Conservation (phyloP, 176 grass and related monocot species). For the Phoenix dactylifera region DNA sequence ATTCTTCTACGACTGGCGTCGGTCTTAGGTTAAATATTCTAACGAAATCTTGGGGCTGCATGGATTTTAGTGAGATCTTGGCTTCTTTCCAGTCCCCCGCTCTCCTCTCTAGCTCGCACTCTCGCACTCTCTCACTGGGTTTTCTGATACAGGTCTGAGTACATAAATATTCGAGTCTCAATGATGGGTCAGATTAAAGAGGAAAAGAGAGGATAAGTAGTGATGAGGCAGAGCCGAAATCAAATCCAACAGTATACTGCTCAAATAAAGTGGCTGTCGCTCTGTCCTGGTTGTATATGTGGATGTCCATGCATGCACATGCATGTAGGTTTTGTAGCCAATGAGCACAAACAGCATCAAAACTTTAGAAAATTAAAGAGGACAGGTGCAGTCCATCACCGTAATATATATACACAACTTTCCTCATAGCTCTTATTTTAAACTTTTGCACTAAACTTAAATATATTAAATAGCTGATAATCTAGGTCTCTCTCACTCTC, state of each 20-base stretch:
- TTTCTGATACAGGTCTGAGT: no score
- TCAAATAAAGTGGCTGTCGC: not conserved
- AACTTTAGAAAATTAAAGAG: no score
- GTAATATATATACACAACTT: no score
- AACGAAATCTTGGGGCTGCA: constrained; percentile 8
- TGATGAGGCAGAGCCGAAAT: not conserved
- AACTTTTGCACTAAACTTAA: no score
- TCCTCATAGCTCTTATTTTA: no score
- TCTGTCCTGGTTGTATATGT: not conserved
- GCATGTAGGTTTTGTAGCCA: no score
- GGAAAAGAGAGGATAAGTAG: not conserved
- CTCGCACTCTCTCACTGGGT: no score
- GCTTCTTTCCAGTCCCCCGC: not conserved
- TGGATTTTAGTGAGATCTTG: constrained; percentile 14
- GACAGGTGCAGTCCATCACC: no score
- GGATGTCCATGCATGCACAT: not conserved
- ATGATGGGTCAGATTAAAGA: not conserved
- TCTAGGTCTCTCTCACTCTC: no score
- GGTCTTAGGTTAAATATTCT: not conserved
- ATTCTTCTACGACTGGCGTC: not conserved
- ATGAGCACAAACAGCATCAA: no score
- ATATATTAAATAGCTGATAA: no score
- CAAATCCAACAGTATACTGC: not conserved
- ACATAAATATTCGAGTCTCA: not conserved
- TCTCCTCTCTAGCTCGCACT: no score